phyloP scores from a whole-genome alignment of 768 basidiomycete genomes.

The Omphalotus guepiniiformis region DNA sequence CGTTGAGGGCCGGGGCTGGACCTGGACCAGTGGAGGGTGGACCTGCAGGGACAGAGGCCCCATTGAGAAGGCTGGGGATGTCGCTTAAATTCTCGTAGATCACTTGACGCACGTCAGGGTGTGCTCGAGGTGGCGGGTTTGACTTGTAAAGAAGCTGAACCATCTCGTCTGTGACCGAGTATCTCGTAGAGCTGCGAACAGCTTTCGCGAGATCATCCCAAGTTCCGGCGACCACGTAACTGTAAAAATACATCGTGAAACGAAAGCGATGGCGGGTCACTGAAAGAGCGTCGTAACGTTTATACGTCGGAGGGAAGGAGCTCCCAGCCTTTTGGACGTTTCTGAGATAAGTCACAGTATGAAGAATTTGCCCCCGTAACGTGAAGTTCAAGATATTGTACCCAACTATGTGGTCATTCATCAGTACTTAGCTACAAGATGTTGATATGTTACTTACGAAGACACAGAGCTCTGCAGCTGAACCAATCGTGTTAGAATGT shows the following conservation, averaged over 20 bases:
- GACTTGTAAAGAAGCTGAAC: conserved; percentile 19
- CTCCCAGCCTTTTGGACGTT: conserved; percentile 1
- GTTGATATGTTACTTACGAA: conserved; percentile 37
- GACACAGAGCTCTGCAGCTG: conserved; percentile 44
- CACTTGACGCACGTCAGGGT: conserved; percentile 23
- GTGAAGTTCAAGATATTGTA: conserved; percentile 22
- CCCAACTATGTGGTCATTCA: conserved; percentile 21
- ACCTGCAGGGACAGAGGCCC: neutral
- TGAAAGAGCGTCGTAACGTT: conserved; percentile 8
- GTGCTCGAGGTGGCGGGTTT: neutral
- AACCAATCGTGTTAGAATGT: conserved; percentile 6
- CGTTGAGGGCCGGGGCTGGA: conserved; percentile 13
- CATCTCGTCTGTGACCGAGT: conserved; percentile 21
- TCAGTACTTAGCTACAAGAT: neutral
- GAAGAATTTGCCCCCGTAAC: conserved; percentile 15
- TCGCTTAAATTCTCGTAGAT: conserved; percentile 25
- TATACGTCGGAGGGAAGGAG: conserved; percentile 11
- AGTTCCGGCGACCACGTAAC: conserved; percentile 18
- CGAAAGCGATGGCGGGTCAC: neutral
- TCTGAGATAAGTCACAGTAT: conserved; percentile 18
- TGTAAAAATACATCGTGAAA: conserved; percentile 1
- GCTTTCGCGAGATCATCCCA: conserved; percentile 25
- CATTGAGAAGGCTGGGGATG: conserved; percentile 24
- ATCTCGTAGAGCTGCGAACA: conserved; percentile 14
- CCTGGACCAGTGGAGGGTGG: conserved; percentile 14